Evolutionary conservation across 257 asterid genomes (phyloP), one percentile per base, ranked within the genome.

Genomic region (Petunia axillaris): DNA sequence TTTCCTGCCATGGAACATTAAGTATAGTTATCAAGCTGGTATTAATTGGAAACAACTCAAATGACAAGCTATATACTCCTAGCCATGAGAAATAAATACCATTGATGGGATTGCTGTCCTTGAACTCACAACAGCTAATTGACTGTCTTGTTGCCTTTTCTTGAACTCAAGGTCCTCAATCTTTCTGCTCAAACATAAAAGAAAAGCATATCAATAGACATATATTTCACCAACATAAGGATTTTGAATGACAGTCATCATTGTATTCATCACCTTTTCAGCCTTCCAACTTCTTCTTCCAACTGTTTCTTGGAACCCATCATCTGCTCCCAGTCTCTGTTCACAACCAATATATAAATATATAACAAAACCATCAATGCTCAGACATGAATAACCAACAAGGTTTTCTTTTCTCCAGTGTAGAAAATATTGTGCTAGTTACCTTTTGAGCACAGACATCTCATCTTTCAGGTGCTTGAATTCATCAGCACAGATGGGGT

Each of bases 401-500:
- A 36, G 36, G 36, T 35, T 36, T 0, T 35, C 11, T 35, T 73
- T 71, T 5, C 62, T 73, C 58, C 39, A 15, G 52, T 75, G 43
- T 10, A 44, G 43, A 13, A 25, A 25, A 6, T 50, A 38, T 75
- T 37, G 35, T 13, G 54, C 54, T 76, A 6, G 25, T 25, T 25
- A 95, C 99, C 97, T 92, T 87, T 89, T 91, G 14, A 96, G 89
- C 6, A 40, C 80, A 5, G 60, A 67, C 64, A 92, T 82, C 70
- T 90, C 96, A 40, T 90, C 93, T 80, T 79, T 93, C 85, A 96
- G 77, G 62, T 81, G 84, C 85, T 82, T 96, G 57, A 96, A 67
- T 82, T 91, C 97, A 78, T 83, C 86, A 36, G 97, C 96, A 89
- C 93, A 92, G 6, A 86, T 81, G 9, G 99, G 99, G 75, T 93